phyloP scores from a whole-genome alignment of 768 basidiomycete genomes.

The Pleurotus eryngii region DNA sequence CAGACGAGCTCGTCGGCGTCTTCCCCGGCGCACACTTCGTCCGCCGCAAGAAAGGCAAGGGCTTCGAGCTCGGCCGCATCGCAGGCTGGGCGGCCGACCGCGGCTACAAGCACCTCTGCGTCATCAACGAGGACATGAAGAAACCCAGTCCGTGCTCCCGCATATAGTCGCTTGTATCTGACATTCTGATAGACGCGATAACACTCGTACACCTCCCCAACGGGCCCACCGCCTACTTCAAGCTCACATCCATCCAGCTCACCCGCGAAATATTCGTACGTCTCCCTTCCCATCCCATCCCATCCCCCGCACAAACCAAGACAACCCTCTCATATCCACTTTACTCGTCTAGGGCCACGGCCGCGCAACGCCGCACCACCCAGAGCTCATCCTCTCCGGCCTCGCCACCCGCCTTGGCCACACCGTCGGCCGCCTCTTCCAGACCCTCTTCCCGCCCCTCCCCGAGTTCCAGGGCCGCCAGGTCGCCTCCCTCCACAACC shows the following conservation, averaged over 20 bases:
- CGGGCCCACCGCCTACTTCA: constrained; percentile 96
- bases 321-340: too few relatives aligned
- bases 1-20: constrained; percentile 84
- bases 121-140: constrained; percentile 95
- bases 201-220: constrained; percentile 87
- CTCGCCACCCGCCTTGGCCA: constrained; percentile 95
- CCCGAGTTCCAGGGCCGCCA: constrained; percentile 96
- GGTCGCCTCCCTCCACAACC: constrained; percentile 96
- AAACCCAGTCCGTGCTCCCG: constrained; percentile 70
- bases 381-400: constrained; percentile 92
- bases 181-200: constrained; percentile 68
- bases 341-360: constrained; percentile 68
- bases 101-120: constrained; percentile 83
- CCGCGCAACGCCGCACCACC: constrained; percentile 86
- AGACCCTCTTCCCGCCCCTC: constrained; percentile 91
- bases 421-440: constrained; percentile 91
- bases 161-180: constrained; percentile 8
- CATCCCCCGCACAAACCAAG: too few relatives aligned
- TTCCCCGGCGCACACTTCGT: constrained; percentile 93
- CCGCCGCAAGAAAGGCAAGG: constrained; percentile 81
- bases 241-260: constrained; percentile 82
- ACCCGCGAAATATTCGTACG: constrained; percentile 83
- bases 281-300: background rate
- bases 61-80: constrained; percentile 87
- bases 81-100: constrained; percentile 91